phyloP scores from a whole-genome alignment of 805 yeast species.

The Suhomyces canberraensis region DNA sequence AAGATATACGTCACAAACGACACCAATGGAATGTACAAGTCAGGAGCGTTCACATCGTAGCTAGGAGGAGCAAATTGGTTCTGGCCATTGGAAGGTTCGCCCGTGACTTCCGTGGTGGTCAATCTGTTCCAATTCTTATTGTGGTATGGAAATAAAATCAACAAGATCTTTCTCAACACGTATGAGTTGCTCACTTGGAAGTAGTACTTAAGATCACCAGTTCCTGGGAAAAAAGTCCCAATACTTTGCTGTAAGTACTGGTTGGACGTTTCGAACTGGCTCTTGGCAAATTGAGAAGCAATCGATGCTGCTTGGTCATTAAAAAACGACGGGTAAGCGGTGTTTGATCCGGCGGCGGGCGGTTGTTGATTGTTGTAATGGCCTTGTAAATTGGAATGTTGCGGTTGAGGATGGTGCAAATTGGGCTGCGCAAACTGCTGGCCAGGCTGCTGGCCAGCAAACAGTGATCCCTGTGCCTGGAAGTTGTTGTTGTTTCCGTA shows the following conservation, averaged over 20 bases:
- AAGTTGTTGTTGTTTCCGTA: slow-evolving; percentile 27
- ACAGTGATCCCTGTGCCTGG: slow-evolving; percentile 6
- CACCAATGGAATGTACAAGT: slow-evolving; percentile 93
- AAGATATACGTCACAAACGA: slow-evolving; percentile 84
- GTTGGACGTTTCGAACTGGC: slow-evolving; percentile 78
- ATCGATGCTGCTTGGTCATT: slow-evolving; percentile 77
- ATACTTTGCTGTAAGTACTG: slow-evolving; percentile 74
- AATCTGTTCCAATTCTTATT: slow-evolving; percentile 80
- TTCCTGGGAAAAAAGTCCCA: slow-evolving; percentile 46
- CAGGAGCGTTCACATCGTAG: slow-evolving; percentile 93
- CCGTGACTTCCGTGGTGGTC: slow-evolving; percentile 21
- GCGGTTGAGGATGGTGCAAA: slow-evolving; percentile 33
- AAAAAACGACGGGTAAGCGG: slow-evolving; percentile 44
- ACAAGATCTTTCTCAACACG: slow-evolving; percentile 66
- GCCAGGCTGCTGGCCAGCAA: slow-evolving; percentile 5
- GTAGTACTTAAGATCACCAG: slow-evolving; percentile 69
- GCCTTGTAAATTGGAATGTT: slow-evolving; percentile 19
- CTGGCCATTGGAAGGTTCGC: slow-evolving; percentile 23
- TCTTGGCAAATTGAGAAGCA: slow-evolving; percentile 86
- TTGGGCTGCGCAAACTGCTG: slow-evolving; percentile 12
- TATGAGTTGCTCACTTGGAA: slow-evolving; percentile 90
- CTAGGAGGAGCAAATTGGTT: slow-evolving; percentile 65
- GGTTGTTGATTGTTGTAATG: slow-evolving; percentile 26
- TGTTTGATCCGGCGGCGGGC: slow-evolving; percentile 15
- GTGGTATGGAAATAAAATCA: slow-evolving; percentile 82